Evolutionary conservation across 179 eudicot genomes (phyloP).

Genomic region (Beta lomatogona): DNA sequence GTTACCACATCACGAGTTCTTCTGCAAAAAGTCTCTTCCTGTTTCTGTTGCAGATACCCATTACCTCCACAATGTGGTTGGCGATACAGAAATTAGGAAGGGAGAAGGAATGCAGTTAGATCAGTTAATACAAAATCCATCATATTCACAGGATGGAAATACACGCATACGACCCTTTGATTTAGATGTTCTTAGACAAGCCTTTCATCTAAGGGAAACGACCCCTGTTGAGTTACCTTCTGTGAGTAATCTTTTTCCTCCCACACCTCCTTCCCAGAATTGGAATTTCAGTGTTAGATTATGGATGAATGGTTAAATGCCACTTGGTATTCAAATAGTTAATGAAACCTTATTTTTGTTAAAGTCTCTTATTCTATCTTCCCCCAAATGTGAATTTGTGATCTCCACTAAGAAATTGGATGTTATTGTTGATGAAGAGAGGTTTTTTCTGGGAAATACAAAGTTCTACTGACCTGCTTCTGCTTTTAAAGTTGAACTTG

Average conservation of each 20-base stretch:
- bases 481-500: no score
- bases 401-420: neutral
- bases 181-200: conserved; percentile 67
- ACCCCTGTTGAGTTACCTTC: conserved; percentile 75
- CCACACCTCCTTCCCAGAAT: neutral
- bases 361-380: neutral
- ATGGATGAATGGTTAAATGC: neutral
- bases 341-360: no score
- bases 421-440: neutral
- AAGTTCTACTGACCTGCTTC: neutral
- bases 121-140: conserved; percentile 64
- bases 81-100: conserved; percentile 90
- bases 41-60: conserved; percentile 82
- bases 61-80: conserved; percentile 95
- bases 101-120: conserved; percentile 97
- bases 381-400: neutral
- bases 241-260: conserved; percentile 44
- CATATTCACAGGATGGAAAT: conserved; percentile 63
- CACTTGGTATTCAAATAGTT: neutral
- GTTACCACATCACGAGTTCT: conserved; percentile 88
- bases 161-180: conserved; percentile 80
- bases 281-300: neutral
- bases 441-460: neutral
- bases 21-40: conserved; percentile 97
- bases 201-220: conserved; percentile 81